Evolutionary conservation across 495 filamentous ascomycete species (phyloP).

Genomic region (Trichoderma asperelloides): DNA sequence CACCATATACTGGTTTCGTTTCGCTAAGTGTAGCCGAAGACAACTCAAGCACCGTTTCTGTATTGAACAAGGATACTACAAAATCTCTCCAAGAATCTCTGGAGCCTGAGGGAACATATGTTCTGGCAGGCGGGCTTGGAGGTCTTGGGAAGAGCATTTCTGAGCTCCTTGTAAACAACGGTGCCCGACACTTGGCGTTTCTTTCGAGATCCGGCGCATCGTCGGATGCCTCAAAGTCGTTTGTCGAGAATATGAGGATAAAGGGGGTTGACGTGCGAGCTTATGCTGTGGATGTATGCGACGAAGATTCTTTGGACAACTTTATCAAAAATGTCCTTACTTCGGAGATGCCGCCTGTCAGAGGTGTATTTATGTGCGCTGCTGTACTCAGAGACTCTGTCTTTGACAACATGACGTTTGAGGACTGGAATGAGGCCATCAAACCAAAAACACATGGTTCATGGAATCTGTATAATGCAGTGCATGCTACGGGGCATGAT

Average conservation of each 20-base stretch:
- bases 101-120: conserved; percentile 13
- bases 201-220: conserved; percentile 17
- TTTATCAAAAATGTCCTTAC: neutral
- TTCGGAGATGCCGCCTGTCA: conserved; percentile 28
- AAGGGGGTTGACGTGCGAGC: conserved; percentile 14
- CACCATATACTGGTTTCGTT: neutral
- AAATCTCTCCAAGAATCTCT: neutral
- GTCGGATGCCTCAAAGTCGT: conserved; percentile 3
- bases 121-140: conserved; percentile 24
- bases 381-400: conserved; percentile 33
- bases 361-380: conserved; percentile 30
- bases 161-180: conserved; percentile 18
- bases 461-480: conserved; percentile 34
- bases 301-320: conserved; percentile 8
- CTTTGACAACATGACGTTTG: conserved; percentile 31
- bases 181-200: conserved; percentile 20
- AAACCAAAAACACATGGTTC: conserved; percentile 31
- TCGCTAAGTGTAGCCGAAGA: neutral
- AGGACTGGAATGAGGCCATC: conserved; percentile 24
- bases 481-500: conserved; percentile 16
- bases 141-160: conserved; percentile 20
- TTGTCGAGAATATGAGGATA: conserved; percentile 21
- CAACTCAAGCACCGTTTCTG: conserved; percentile 1
- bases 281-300: conserved; percentile 18
- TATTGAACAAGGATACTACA: neutral